Conservation (phyloP, 2,329 filamentous ascomycete genomes). For the Penicillium sp. region DNA sequence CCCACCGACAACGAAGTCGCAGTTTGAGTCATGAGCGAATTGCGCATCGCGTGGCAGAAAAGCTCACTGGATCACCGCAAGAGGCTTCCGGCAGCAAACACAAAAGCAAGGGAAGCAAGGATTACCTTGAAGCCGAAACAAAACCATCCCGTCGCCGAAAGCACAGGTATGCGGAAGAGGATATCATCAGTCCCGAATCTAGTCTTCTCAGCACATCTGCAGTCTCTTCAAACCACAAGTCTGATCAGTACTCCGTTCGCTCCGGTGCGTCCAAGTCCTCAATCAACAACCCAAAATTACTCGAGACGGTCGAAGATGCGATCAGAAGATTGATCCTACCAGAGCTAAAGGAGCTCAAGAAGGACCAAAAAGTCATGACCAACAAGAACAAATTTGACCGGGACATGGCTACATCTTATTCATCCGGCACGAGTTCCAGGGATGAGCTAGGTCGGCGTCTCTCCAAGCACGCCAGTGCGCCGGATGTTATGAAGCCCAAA, state of each 20-base stretch:
- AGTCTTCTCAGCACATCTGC: conserved; percentile 59
- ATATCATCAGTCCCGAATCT: conserved; percentile 57
- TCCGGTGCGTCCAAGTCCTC: conserved; percentile 65
- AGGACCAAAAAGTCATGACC: conserved; percentile 77
- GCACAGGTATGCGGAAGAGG: conserved; percentile 52
- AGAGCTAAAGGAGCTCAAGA: conserved; percentile 85
- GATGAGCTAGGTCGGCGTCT: conserved; percentile 54
- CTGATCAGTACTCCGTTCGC: conserved; percentile 57
- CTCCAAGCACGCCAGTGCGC: conserved; percentile 61
- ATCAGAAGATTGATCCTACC: conserved; percentile 87
- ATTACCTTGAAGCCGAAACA: conserved; percentile 42
- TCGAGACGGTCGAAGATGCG: conserved; percentile 90
- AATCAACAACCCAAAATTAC: conserved; percentile 85
- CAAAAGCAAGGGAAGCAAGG: conserved; percentile 43
- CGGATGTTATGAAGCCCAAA: conserved; percentile 60
- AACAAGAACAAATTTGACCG: conserved; percentile 67
- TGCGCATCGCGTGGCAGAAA: conserved; percentile 67
- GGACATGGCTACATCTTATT: conserved; percentile 61
- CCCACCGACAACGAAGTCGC: conserved; percentile 56
- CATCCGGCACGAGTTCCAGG: conserved; percentile 53
- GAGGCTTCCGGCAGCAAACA: conserved; percentile 44
- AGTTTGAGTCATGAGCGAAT: conserved; percentile 66
- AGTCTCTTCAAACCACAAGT: conserved; percentile 52
- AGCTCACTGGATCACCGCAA: conserved; percentile 54
- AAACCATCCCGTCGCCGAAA: conserved; percentile 49